These are phyloP conservation scores for Trypanosoma congolense DNA, from an alignment of 208 protist genomes.

Conservation along the genomic window DNA sequence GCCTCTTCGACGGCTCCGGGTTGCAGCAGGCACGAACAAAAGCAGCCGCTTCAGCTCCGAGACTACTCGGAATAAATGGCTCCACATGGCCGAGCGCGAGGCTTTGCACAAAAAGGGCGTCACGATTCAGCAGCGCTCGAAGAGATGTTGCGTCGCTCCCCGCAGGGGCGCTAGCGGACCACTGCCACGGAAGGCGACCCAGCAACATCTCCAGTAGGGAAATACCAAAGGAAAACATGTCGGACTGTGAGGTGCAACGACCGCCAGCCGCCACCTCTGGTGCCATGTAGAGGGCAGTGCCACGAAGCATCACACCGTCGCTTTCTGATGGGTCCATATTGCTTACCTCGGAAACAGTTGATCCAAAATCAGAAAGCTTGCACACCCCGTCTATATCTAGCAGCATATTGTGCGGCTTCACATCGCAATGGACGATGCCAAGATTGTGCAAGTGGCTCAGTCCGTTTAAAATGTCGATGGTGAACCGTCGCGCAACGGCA, in stretches of 20 bases:
- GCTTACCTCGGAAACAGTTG: slow-evolving; percentile 41
- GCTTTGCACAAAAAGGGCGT: slow-evolving; percentile 51
- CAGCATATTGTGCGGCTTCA: slow-evolving; percentile 87
- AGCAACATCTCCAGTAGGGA: slow-evolving; percentile 77
- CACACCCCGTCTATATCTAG: slow-evolving; percentile 72
- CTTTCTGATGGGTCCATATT: slow-evolving; percentile 17
- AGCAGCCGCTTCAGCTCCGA: slow-evolving; percentile 44
- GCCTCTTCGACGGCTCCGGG: slow-evolving; percentile 39
- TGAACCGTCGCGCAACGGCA: slow-evolving; percentile 60
- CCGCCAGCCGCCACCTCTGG: slow-evolving; percentile 67
- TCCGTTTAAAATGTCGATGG: slow-evolving; percentile 67
- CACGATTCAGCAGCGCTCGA: slow-evolving; percentile 32
- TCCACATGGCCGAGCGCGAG: slow-evolving; percentile 43
- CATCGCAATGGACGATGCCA: slow-evolving; percentile 75
- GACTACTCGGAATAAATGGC: slow-evolving; percentile 46
- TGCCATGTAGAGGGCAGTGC: slow-evolving; percentile 80
- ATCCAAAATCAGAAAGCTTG: slow-evolving; percentile 87
- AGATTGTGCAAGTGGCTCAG: slow-evolving; percentile 73
- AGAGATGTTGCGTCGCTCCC: slow-evolving; percentile 28
- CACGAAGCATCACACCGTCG: slow-evolving; percentile 55
- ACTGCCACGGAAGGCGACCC: slow-evolving; percentile 64
- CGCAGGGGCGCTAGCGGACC: slow-evolving; percentile 26
- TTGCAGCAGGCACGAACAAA: slow-evolving; percentile 53
- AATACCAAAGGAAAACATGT: slow-evolving; percentile 81
- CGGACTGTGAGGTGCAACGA: slow-evolving; percentile 48